Conservation (phyloP, 2,329 filamentous ascomycete genomes). For the Fusarium fracticaudum region DNA sequence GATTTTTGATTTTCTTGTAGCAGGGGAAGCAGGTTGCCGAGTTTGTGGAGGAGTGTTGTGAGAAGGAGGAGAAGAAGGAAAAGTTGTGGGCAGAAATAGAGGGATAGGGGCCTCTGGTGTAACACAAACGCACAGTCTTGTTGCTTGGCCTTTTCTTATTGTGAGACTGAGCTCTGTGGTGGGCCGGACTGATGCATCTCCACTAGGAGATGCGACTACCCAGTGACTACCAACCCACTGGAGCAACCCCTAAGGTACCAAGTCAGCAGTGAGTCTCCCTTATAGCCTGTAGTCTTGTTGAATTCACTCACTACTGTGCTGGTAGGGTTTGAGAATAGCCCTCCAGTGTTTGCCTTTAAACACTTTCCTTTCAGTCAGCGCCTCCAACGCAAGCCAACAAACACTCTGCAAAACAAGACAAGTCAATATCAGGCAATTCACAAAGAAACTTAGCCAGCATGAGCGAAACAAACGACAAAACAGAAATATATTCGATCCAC, state of each 20-base stretch:
- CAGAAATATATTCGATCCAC: fast-evolving
- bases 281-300: too few species aligned
- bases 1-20: background rate
- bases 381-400: background rate
- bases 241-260: too few species aligned
- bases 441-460: fast-evolving
- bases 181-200: background rate
- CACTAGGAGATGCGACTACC: background rate
- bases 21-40: background rate
- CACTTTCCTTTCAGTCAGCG: background rate
- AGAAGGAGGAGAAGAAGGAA: background rate
- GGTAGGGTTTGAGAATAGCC: background rate
- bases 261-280: too few species aligned
- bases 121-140: background rate
- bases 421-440: too few species aligned
- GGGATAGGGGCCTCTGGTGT: background rate
- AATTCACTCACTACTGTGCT: background rate
- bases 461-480: background rate
- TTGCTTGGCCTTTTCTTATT: background rate
- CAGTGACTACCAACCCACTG: too few species aligned
- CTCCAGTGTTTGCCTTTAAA: too few species aligned
- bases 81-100: background rate
- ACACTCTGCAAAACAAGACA: background rate
- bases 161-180: background rate
- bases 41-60: background rate